Evolutionary conservation across 352 stramenopile species (phyloP).

Genomic region (Phytophthora citrophthora): DNA sequence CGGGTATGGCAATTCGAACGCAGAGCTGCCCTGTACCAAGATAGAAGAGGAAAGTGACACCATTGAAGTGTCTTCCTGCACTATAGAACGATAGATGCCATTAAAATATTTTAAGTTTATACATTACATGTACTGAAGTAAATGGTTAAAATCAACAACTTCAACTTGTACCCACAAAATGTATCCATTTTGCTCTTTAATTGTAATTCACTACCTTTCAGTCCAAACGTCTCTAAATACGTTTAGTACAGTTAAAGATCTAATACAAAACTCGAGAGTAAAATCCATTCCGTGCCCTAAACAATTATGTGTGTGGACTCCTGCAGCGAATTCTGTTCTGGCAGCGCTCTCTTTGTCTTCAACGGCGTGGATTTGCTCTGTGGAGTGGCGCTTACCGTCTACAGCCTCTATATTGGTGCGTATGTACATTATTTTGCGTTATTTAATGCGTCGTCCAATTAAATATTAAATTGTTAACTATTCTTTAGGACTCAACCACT

Average conservation of each 20-base stretch:
- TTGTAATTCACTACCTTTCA: background rate
- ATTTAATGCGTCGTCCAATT: background rate
- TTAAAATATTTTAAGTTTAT: too few relatives aligned
- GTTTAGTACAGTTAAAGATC: background rate
- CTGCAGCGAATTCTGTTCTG: conserved; percentile 56
- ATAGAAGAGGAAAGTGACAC: background rate
- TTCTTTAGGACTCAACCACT: conserved; percentile 59
- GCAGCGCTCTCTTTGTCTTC: conserved; percentile 73
- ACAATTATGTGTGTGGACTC: conserved; percentile 41
- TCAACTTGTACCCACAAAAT: conserved; percentile 10
- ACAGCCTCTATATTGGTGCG: conserved; percentile 65
- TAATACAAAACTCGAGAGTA: background rate
- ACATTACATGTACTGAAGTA: too few relatives aligned
- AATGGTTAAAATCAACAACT: background rate
- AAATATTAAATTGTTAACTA: conserved; percentile 12
- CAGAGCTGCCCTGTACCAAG: conserved; percentile 22
- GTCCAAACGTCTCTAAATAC: conserved; percentile 1
- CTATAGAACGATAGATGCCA: conserved; percentile 14
- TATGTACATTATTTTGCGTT: background rate
- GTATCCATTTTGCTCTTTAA: conserved; percentile 15
- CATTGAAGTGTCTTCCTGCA: background rate
- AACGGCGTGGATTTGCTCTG: conserved; percentile 74
- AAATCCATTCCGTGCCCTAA: background rate
- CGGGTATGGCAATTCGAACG: conserved; percentile 15
- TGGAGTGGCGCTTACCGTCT: conserved; percentile 60